Conservation (phyloP, 176 grass and related monocot species). For the Dendrocalamus sinicus region DNA sequence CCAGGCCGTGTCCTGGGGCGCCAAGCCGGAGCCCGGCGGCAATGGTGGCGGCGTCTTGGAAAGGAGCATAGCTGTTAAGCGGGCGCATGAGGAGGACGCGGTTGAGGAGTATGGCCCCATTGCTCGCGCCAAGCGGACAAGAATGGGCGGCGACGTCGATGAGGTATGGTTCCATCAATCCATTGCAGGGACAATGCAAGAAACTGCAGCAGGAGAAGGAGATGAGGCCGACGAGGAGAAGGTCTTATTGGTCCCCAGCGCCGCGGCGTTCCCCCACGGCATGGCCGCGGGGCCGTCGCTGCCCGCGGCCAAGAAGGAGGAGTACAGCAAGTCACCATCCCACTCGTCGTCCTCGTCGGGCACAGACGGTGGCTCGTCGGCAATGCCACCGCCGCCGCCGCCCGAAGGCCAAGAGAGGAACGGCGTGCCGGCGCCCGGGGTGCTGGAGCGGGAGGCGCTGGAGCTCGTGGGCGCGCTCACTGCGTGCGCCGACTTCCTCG, state of each 20-base stretch:
- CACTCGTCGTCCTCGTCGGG: conserved; percentile 76
- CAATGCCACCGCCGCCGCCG: conserved; percentile 15
- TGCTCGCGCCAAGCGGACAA: conserved; percentile 73
- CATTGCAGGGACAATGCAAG: conserved; percentile 57
- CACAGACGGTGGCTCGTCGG: conserved; percentile 52
- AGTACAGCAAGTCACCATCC: conserved; percentile 77
- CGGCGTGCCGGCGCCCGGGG: background rate
- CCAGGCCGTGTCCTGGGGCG: conserved; percentile 58
- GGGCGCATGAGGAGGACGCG: conserved; percentile 58
- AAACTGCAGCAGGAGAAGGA: conserved; percentile 29
- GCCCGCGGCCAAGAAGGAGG: conserved; percentile 57
- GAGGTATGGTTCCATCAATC: conserved; percentile 87
- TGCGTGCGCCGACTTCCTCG: conserved; percentile 71
- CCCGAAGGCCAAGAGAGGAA: conserved; percentile 10
- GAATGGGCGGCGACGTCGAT: conserved; percentile 52
- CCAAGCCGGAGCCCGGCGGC: conserved; percentile 51
- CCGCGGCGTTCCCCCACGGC: conserved; percentile 67
- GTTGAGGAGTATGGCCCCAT: conserved; percentile 58
- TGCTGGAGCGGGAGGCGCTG: conserved; percentile 26
- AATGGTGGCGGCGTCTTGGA: conserved; percentile 46
- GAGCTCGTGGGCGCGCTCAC: conserved; percentile 66
- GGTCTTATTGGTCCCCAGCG: conserved; percentile 73
- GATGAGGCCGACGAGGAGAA: conserved; percentile 64
- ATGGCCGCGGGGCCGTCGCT: conserved; percentile 58
- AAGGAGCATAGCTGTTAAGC: conserved; percentile 58